phyloP scores from a whole-genome alignment of 2,329 filamentous ascomycete species.

The Fusarium duplospermum region DNA sequence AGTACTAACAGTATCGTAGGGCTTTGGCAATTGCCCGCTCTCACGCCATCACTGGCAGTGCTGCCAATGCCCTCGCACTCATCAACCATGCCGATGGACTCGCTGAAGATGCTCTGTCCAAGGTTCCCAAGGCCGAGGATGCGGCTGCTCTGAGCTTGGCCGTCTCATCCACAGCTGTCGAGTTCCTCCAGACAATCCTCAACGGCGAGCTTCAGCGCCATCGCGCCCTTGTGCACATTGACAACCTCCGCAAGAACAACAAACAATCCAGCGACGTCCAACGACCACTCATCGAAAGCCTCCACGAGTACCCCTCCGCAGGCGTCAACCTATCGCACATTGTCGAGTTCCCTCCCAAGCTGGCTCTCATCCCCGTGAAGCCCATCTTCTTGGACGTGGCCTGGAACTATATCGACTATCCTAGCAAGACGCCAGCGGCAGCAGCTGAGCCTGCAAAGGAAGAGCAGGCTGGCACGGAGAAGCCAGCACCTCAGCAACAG shows the following conservation, averaged over 20 bases:
- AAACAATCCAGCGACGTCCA: slow-evolving; percentile 51
- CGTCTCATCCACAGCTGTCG: slow-evolving; percentile 69
- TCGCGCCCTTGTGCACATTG: slow-evolving; percentile 87
- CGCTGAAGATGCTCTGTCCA: slow-evolving; percentile 63
- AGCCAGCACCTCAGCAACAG: slow-evolving; percentile 52
- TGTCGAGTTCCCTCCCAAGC: slow-evolving; percentile 86
- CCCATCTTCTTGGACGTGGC: slow-evolving; percentile 96
- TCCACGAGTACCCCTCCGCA: slow-evolving; percentile 79
- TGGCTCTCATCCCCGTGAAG: slow-evolving; percentile 89
- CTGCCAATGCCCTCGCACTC: slow-evolving; percentile 86
- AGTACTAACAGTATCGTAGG: slow-evolving; percentile 55
- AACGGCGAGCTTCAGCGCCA: slow-evolving; percentile 80
- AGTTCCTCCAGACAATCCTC: slow-evolving; percentile 71
- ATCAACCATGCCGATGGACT: slow-evolving; percentile 78
- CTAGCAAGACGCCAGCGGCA: slow-evolving; percentile 63
- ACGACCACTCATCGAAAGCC: slow-evolving; percentile 76
- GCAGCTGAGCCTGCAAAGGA: slow-evolving; percentile 40
- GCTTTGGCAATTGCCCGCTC: slow-evolving; percentile 88
- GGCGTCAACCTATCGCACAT: slow-evolving; percentile 82
- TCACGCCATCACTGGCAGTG: slow-evolving; percentile 78
- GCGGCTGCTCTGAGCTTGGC: slow-evolving; percentile 72
- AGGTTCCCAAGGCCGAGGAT: slow-evolving; percentile 54
- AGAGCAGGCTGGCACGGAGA: slow-evolving; percentile 42
- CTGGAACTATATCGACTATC: slow-evolving; percentile 98
- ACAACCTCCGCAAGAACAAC: slow-evolving; percentile 68